These are phyloP conservation scores for Apiotrichum akiyoshidainum DNA, from an alignment of 1,284 basidiomycete species.

Conservation along the genomic window DNA sequence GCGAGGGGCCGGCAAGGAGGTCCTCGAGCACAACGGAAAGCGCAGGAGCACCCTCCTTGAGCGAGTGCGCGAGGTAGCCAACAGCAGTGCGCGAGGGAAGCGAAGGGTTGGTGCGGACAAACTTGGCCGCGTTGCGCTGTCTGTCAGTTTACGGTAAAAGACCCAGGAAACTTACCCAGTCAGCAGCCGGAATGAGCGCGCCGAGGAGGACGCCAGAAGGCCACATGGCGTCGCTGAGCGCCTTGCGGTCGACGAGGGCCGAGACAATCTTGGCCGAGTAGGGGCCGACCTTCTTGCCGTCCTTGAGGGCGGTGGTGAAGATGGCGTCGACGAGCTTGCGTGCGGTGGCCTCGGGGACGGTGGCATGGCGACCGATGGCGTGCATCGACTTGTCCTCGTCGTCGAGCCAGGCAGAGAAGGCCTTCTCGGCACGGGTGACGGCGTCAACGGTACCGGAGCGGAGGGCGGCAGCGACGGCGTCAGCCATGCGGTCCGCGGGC, in stretches of 20 bases:
- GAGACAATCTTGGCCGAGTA: constrained; percentile 35
- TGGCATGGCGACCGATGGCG: neutral
- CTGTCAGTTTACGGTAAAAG: constrained; percentile 6
- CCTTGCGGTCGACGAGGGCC: constrained; percentile 28
- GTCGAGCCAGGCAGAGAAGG: constrained; percentile 19
- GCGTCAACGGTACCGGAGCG: constrained; percentile 4
- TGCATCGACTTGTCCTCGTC: constrained; percentile 13
- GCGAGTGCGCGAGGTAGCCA: constrained; percentile 26
- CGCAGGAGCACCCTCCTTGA: constrained; percentile 17
- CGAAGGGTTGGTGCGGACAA: constrained; percentile 24
- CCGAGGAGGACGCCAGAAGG: constrained; percentile 33
- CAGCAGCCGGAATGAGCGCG: constrained; percentile 36
- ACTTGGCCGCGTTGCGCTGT: constrained; percentile 10
- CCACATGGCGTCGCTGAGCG: constrained; percentile 41
- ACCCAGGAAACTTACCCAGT: constrained; percentile 41
- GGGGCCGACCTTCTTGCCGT: constrained; percentile 17
- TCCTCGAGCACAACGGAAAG: constrained; percentile 25
- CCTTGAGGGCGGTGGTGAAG: constrained; percentile 27
- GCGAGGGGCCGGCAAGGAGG: constrained; percentile 33
- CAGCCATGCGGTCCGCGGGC: constrained; percentile 10
- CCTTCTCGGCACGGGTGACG: constrained; percentile 15
- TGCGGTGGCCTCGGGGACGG: constrained; percentile 9
- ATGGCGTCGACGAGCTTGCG: constrained; percentile 20
- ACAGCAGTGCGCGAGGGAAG: constrained; percentile 37
- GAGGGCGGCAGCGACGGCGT: constrained; percentile 8